Conservation (phyloP, 2,329 filamentous ascomycete species). For the Stemphylium lycopersici region DNA sequence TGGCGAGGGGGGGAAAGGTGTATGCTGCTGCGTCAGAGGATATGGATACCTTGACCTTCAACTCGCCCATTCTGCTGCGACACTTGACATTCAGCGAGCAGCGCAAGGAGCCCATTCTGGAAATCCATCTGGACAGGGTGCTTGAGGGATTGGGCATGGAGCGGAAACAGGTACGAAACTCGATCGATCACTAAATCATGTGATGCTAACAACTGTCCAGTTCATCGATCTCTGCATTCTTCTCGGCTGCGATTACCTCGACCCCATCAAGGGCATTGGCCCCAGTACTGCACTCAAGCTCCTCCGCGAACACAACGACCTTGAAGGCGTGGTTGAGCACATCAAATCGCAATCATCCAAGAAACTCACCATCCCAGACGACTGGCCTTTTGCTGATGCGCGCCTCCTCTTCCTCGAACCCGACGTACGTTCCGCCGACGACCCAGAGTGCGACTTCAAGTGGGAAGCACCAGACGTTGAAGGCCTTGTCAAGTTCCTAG, state of each 20-base stretch:
- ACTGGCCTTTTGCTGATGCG: constrained; percentile 94
- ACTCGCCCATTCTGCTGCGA: constrained; percentile 85
- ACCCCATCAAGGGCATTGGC: constrained; percentile 93
- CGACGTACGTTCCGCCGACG: constrained; percentile 81
- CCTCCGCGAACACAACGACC: constrained; percentile 86
- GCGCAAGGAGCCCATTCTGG: constrained; percentile 95
- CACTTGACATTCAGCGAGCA: constrained; percentile 98
- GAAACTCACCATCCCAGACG: constrained; percentile 79
- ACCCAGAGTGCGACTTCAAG: constrained; percentile 92
- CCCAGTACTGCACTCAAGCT: constrained; percentile 90
- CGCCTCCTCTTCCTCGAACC: constrained; percentile 90
- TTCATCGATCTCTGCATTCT: constrained; percentile 98
- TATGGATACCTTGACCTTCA: constrained; percentile 98
- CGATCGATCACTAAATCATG: constrained; percentile 1
- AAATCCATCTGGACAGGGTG: constrained; percentile 87
- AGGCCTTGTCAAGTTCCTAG: constrained; percentile 86
- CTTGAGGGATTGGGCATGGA: constrained; percentile 90
- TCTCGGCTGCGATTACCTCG: constrained; percentile 96
- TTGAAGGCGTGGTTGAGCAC: constrained; percentile 89
- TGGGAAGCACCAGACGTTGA: constrained; percentile 95
- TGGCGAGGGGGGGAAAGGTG: constrained; percentile 91
- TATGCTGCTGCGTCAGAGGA: constrained; percentile 97
- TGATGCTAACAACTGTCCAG: constrained; percentile 52
- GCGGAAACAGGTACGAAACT: constrained; percentile 69
- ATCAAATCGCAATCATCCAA: constrained; percentile 74